phyloP scores from a whole-genome alignment of 805 yeast species.

The Candida methanosorbosa region DNA sequence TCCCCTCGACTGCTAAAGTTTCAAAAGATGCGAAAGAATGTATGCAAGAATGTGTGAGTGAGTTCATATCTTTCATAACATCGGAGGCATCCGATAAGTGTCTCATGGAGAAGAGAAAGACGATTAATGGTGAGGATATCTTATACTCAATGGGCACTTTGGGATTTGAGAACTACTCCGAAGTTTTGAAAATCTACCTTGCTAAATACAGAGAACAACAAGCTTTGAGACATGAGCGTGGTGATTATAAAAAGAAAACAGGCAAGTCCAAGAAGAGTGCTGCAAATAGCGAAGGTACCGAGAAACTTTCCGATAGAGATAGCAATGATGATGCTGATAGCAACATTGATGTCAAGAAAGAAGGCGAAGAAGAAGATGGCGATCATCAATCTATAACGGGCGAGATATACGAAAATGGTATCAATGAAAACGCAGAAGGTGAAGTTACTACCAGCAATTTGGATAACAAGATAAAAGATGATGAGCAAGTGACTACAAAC shows the following conservation, averaged over 20 bases:
- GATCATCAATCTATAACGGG: no score
- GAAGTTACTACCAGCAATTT: not conserved
- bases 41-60: constrained; percentile 64
- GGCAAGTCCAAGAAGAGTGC: constrained; percentile 1
- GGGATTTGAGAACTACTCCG: constrained; percentile 65
- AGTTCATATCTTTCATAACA: constrained; percentile 60
- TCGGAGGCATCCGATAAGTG: constrained; percentile 60
- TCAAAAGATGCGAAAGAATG: constrained; percentile 76
- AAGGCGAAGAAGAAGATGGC: not conserved
- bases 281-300: not conserved
- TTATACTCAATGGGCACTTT: constrained; percentile 53
- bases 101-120: constrained; percentile 55
- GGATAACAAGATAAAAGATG: no score
- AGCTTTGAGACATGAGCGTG: constrained; percentile 60
- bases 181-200: constrained; percentile 56
- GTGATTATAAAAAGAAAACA: constrained; percentile 33
- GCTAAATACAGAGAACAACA: constrained; percentile 70
- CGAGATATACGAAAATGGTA: not conserved
- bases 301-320: not conserved
- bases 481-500: not conserved
- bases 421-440: not conserved
- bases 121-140: constrained; percentile 64
- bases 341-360: no score
- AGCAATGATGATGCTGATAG: not conserved
- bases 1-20: constrained; percentile 66